Evolutionary conservation across 176 grass and related monocot species (phyloP).

Genomic region (Raddia guianensis): DNA sequence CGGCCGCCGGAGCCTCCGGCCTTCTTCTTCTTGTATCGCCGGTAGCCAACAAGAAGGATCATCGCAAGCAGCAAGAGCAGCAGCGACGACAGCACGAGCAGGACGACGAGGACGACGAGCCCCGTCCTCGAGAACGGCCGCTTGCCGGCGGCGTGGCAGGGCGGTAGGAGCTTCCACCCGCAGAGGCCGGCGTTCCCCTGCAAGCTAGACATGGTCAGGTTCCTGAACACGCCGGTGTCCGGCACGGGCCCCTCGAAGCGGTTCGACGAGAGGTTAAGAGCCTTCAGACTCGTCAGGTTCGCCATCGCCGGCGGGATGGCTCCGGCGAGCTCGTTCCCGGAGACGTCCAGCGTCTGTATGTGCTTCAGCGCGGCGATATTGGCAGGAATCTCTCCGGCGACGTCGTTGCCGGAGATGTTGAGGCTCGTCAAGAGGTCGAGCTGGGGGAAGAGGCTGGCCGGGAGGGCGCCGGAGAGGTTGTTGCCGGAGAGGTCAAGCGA

Average conservation of each 20-base stretch:
- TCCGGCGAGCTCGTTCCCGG: constrained; percentile 69
- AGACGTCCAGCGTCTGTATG: constrained; percentile 65
- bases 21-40: constrained; percentile 47
- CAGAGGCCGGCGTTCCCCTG: constrained; percentile 76
- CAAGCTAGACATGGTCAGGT: constrained; percentile 51
- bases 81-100: constrained; percentile 49
- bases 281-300: constrained; percentile 57
- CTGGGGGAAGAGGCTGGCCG: constrained; percentile 57
- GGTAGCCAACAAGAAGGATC: constrained; percentile 27
- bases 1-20: not conserved
- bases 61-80: constrained; percentile 40
- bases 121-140: constrained; percentile 53
- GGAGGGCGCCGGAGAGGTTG: constrained; percentile 54
- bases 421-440: constrained; percentile 72
- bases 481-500: constrained; percentile 73
- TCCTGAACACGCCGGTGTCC: constrained; percentile 64
- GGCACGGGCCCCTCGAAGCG: constrained; percentile 59
- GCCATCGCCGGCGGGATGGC: constrained; percentile 58
- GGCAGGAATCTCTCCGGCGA: constrained; percentile 62
- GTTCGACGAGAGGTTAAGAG: constrained; percentile 80
- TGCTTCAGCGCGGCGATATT: constrained; percentile 47
- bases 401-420: constrained; percentile 70
- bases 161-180: constrained; percentile 56
- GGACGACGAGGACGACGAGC: constrained; percentile 39
- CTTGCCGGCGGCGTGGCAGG: constrained; percentile 43